Base-by-base conservation (phyloP, 495 filamentous ascomycete genomes). In the Aspergillus panamensis region DNA sequence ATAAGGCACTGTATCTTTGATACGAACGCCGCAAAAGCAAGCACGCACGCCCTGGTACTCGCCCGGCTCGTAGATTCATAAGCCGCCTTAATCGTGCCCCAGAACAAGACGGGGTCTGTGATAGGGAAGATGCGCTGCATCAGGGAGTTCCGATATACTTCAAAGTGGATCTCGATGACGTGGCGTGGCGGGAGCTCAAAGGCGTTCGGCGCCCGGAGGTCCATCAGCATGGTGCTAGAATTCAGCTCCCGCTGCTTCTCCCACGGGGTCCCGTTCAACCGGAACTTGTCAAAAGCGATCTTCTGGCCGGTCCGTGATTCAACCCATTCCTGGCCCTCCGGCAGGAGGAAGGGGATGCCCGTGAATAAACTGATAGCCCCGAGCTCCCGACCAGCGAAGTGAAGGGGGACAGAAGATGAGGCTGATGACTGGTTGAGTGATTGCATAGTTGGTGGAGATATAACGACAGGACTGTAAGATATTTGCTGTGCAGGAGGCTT, bases 301-400 rank as follows among this genome's bases (percentile, higher is more conserved):
- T 57, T 58, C 57, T 80, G 71, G 10, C 78, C 79, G 4, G 79
- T 79, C 14, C 73, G 71, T 19, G 75, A 65, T 32, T 72, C 65
- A 33, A 82, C 74, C 76, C 77, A 80, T 57, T 69, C 62, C 48
- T 71, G 75, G 1, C 78, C 77, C 33, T 77, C 75, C 1, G 69
- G 67, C 0, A 78, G 68, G 32, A 82, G 64, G 30, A 77, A 70
- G 10, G 78, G 79, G 8, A 80, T 71, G 7, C 77, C 77, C 1
- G 74, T 76, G 49, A 77, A 70, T 39, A 73, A 51, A 58, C 75
- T 80, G 37, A 80, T 74, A 4, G 69, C 68, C 10, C 79, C 77
- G 6, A 82, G 53, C 57, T 79, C 70, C 42, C 71, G 66, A 4
- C 79, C 78, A 8, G 79, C 78, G 51, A 81, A 80, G 53, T 80